Evolutionary conservation across 257 asterid genomes (phyloP).

Genomic region (Solanum tacnaense): DNA sequence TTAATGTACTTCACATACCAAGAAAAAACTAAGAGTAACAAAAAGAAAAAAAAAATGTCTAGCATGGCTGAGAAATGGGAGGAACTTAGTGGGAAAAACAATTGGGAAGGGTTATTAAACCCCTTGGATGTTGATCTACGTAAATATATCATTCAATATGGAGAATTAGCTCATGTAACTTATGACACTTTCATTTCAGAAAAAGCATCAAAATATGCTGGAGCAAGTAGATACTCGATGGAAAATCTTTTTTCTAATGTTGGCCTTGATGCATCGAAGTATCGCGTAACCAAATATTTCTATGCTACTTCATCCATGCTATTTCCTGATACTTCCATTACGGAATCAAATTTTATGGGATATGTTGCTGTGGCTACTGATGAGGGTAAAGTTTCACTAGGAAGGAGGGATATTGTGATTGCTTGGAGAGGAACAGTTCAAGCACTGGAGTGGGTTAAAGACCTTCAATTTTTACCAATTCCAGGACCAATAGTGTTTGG

Average conservation of each 20-base stretch:
- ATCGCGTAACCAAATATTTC: conserved; percentile 43
- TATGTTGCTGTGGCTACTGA: conserved; percentile 79
- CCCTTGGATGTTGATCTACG: conserved; percentile 73
- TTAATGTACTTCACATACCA: neutral
- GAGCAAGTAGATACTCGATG: conserved; percentile 44
- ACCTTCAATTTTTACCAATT: conserved; percentile 40
- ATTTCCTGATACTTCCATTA: conserved; percentile 57
- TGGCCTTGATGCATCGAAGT: conserved; percentile 44
- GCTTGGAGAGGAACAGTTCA: conserved; percentile 78
- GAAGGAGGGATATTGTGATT: conserved; percentile 68
- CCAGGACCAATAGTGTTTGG: conserved; percentile 50
- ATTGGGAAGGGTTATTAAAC: conserved; percentile 56
- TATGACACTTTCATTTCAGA: conserved; percentile 65
- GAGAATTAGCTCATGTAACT: conserved; percentile 53
- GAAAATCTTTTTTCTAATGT: conserved; percentile 36
- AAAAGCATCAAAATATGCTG: conserved; percentile 59
- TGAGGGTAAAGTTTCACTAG: conserved; percentile 46
- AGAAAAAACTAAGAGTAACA: neutral
- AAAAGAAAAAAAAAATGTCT: neutral
- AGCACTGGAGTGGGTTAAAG: conserved; percentile 63
- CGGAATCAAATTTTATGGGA: conserved; percentile 92
- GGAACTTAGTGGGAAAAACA: conserved; percentile 45
- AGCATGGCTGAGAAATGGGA: conserved; percentile 50
- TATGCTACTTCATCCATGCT: conserved; percentile 56
- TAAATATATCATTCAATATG: conserved; percentile 55